Evolutionary conservation across 768 basidiomycete species (phyloP).

Genomic region (Exsudoporus frostii): DNA sequence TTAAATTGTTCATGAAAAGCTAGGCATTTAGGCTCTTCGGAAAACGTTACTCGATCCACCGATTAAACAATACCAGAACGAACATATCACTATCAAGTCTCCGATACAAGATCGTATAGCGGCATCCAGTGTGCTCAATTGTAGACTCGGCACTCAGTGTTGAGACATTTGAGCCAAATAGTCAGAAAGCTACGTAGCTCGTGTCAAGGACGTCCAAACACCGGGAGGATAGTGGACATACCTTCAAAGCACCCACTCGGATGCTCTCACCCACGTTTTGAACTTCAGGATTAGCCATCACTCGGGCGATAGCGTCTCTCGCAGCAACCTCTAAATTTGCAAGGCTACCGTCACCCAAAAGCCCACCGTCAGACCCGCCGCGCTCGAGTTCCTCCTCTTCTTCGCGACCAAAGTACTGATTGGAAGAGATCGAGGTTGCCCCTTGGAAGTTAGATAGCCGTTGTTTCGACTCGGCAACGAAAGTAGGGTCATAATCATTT

Average conservation of each 20-base stretch:
- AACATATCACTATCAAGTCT: constrained; percentile 2
- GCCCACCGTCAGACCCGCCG: constrained; percentile 51
- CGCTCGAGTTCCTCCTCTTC: constrained; percentile 54
- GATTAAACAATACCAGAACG: constrained; percentile 12
- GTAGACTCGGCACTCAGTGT: constrained; percentile 32
- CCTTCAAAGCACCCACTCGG: constrained; percentile 78
- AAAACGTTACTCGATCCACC: constrained; percentile 6
- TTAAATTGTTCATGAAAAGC: not conserved
- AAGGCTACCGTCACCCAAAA: constrained; percentile 46
- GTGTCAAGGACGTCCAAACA: not conserved
- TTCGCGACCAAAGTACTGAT: constrained; percentile 94
- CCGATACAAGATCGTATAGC: not conserved
- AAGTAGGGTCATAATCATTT: constrained; percentile 75
- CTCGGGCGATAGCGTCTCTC: constrained; percentile 67
- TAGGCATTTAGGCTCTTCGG: constrained; percentile 1
- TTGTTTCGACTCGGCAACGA: constrained; percentile 70
- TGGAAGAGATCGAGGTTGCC: constrained; percentile 90
- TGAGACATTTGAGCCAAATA: constrained; percentile 70
- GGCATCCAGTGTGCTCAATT: not conserved
- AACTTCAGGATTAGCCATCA: constrained; percentile 83
- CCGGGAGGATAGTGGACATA: constrained; percentile 31
- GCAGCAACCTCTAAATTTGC: constrained; percentile 64
- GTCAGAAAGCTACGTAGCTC: constrained; percentile 48
- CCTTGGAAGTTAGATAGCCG: constrained; percentile 86
- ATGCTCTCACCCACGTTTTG: constrained; percentile 82